Conservation (phyloP, 2,329 filamentous ascomycete genomes). For the Penicillium sp. region DNA sequence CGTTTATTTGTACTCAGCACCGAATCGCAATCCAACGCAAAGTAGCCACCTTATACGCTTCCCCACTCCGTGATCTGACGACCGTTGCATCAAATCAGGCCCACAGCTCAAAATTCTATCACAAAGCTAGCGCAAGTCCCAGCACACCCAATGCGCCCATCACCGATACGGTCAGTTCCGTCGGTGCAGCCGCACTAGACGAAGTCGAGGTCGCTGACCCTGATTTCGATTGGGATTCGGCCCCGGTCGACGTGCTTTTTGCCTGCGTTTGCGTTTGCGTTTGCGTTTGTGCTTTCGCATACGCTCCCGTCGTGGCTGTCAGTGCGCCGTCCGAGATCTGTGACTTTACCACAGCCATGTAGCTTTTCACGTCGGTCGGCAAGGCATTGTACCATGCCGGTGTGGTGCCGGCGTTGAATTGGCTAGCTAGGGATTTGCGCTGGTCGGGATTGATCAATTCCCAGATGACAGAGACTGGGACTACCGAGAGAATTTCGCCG, state of each 20-base stretch:
- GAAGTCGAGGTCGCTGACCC: constrained; percentile 16
- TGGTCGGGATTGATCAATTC: constrained; percentile 32
- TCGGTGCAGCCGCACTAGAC: constrained; percentile 15
- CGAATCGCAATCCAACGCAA: background rate
- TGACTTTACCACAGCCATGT: constrained; percentile 32
- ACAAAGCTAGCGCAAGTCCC: constrained; percentile 26
- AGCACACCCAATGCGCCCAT: constrained; percentile 26
- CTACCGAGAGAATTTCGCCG: constrained; percentile 31
- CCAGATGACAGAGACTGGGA: constrained; percentile 33
- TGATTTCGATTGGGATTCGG: background rate
- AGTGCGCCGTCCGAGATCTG: constrained; percentile 32
- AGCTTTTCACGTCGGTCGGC: constrained; percentile 35
- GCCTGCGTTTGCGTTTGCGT: constrained; percentile 7
- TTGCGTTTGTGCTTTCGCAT: constrained; percentile 14
- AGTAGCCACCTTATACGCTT: background rate
- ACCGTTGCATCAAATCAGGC: background rate
- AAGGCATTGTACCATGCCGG: constrained; percentile 36
- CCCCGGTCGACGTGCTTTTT: constrained; percentile 11
- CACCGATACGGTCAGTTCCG: constrained; percentile 20
- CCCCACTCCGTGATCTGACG: background rate
- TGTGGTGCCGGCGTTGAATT: constrained; percentile 35
- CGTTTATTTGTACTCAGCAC: background rate
- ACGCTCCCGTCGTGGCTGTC: constrained; percentile 26
- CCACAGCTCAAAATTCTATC: constrained; percentile 1
- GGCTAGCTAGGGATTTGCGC: constrained; percentile 32